Conservation (phyloP, 2,329 filamentous ascomycete genomes). For the Cytospora chrysosperma region DNA sequence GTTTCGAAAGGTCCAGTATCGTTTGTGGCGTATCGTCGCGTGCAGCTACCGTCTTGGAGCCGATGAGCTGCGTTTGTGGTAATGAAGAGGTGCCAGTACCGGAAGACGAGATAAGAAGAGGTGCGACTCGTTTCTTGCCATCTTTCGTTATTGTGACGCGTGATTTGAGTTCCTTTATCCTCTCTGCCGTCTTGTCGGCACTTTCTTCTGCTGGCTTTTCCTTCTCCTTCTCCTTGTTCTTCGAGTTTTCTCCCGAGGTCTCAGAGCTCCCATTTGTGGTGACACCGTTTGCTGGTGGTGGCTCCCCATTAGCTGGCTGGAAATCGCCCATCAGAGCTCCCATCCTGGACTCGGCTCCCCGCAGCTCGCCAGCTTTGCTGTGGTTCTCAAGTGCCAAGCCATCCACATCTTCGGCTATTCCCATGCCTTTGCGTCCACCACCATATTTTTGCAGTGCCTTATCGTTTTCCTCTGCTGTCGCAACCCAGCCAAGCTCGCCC, state of each 20-base stretch:
- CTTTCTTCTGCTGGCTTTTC: conserved; percentile 43
- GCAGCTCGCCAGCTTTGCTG: conserved; percentile 87
- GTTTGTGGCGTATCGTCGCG: conserved; percentile 76
- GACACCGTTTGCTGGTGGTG: conserved; percentile 49
- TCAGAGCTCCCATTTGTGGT: conserved; percentile 39
- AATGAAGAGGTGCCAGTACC: conserved; percentile 84
- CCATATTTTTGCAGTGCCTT: conserved; percentile 92
- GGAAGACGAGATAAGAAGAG: conserved; percentile 85
- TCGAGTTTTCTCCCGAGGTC: conserved; percentile 26
- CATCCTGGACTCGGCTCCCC: conserved; percentile 91
- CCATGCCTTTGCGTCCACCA: conserved; percentile 80
- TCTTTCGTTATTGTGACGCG: conserved; percentile 94
- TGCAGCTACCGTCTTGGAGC: conserved; percentile 60
- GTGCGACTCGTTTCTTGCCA: conserved; percentile 92
- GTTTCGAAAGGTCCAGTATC: conserved; percentile 86
- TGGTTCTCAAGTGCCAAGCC: conserved; percentile 83
- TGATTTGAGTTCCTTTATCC: conserved; percentile 70
- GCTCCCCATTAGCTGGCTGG: conserved; percentile 52
- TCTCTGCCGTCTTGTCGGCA: conserved; percentile 53
- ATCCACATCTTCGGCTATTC: conserved; percentile 89
- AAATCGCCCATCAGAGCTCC: conserved; percentile 95
- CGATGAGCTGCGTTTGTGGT: conserved; percentile 84
- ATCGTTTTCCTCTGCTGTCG: conserved; percentile 83
- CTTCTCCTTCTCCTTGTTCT: conserved; percentile 33
- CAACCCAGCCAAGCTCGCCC: conserved; percentile 87